Evolutionary conservation across 78 protist genomes (phyloP), one percentile per base, ranked within the genome.

Genomic region (Monocercomonoides exilis): DNA sequence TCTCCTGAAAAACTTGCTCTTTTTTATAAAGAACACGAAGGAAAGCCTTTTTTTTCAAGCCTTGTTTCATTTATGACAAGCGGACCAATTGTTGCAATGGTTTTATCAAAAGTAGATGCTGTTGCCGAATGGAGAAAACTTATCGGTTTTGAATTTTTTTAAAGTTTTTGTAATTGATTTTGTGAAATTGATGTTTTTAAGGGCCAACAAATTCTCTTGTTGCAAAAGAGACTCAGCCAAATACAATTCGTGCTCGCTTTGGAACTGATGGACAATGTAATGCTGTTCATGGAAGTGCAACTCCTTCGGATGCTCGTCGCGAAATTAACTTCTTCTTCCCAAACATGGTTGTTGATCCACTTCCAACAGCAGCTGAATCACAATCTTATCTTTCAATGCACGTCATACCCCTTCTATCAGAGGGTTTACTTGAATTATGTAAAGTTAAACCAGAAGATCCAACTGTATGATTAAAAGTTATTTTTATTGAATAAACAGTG

Each of bases 291-390:
- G 70, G 82, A 21, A 32, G 45, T 32, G 82, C 82, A 79, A 21
- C 4, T 79, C 82, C 82, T 79, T 29, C 82, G n/a, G 82, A 6
- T 6, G 82, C 82, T 21, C 82, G 82, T 41, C 4, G 82, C 45
- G 82, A 79, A 79, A 6, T 79, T 41, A 79, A 79, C 11, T 79
- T 79, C 21, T 79, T 4, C 42, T 79, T 79, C 11, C 82, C 82
- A 32, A 79, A 79, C 11, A 79, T 33, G 82, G 36, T 79, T 33
- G 82, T 79, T 21, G 82, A 79, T 21, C 82, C 82, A 5, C 42
- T 79, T 21, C 82, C 82, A 6, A 79, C 82, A 4, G 82, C 6
- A 4, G 82, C n/a, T 33, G 82, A 79, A 21, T 33, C 82, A 5
- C 4, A 79, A 29, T 38, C 82, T 4, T 79, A 79, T 21, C 42